Percentiles rank a stretch among this genome's conserved stretches.
These are phyloP conservation scores for Podaxis sp. DNA, from an alignment of 768 basidiomycete genomes.

Conservation along the genomic window DNA sequence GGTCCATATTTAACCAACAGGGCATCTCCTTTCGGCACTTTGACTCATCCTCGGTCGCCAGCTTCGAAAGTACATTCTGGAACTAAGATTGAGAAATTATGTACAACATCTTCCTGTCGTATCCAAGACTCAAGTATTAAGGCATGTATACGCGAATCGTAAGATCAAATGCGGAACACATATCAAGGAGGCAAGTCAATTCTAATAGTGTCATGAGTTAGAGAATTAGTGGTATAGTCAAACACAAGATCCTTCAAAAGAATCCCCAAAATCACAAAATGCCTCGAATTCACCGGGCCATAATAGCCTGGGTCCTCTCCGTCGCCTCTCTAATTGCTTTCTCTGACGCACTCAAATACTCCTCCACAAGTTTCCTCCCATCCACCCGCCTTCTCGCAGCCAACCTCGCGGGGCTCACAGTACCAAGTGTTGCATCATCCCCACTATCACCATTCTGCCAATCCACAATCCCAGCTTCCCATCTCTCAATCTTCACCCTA, in stretches of 20 bases:
- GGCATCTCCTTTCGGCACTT: background rate
- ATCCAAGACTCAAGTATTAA: conserved; percentile 8
- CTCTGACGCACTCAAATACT: conserved; percentile 77
- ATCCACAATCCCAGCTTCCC: conserved; percentile 64
- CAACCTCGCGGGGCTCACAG: conserved; percentile 28
- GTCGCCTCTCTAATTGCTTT: conserved; percentile 70
- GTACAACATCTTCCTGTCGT: conserved; percentile 1
- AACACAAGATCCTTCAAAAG: background rate
- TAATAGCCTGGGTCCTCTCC: conserved; percentile 75
- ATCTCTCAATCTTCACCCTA: conserved; percentile 69
- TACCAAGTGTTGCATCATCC: conserved; percentile 20
- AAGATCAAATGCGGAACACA: background rate
- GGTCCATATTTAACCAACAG: background rate
- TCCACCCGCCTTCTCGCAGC: conserved; percentile 48
- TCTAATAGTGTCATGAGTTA: conserved; percentile 1
- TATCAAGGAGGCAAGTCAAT: background rate
- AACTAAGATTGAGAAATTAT: background rate
- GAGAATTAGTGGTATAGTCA: background rate
- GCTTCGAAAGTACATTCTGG: background rate
- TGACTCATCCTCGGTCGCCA: background rate
- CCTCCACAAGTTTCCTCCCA: conserved; percentile 71
- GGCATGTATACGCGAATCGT: background rate
- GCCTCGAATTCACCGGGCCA: conserved; percentile 55
- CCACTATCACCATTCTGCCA: conserved; percentile 30
- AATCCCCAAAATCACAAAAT: background rate